phyloP scores from a whole-genome alignment of 2,329 filamentous ascomycete species.

The Blastomyces silverae region DNA sequence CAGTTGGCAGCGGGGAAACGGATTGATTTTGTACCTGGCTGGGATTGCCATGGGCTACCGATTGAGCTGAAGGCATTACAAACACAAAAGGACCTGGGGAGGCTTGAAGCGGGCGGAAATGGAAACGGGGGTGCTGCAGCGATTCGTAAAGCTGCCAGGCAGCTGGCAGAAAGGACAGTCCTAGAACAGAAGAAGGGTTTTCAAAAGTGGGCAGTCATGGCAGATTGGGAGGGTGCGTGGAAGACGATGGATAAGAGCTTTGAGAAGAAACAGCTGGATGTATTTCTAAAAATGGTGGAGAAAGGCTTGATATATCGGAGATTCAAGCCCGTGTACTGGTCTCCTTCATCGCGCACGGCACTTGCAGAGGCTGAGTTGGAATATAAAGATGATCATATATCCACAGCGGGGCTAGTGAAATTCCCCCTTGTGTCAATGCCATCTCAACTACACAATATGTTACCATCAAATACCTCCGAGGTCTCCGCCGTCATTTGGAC shows the following conservation, averaged over 20 bases:
- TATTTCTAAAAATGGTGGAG: conserved; percentile 57
- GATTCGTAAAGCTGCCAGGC: conserved; percentile 50
- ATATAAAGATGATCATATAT: conserved; percentile 56
- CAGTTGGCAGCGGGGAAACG: conserved; percentile 70
- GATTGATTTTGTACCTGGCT: conserved; percentile 80
- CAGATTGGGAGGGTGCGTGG: conserved; percentile 57
- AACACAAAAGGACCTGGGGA: conserved; percentile 40
- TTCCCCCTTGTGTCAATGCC: conserved; percentile 58
- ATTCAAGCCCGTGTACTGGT: conserved; percentile 61
- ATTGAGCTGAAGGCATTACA: conserved; percentile 94
- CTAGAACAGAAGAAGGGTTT: conserved; percentile 55
- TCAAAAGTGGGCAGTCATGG: conserved; percentile 56
- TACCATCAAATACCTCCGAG: conserved; percentile 41
- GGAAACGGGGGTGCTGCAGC: conserved; percentile 39
- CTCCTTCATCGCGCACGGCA: conserved; percentile 57
- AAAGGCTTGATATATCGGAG: conserved; percentile 56
- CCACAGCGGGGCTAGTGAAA: conserved; percentile 59
- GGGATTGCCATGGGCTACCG: conserved; percentile 96
- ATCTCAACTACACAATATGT: conserved; percentile 38
- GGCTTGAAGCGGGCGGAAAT: conserved; percentile 26
- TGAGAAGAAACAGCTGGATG: conserved; percentile 53
- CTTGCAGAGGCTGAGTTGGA: conserved; percentile 60
- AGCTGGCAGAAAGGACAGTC: conserved; percentile 51
- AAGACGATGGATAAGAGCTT: conserved; percentile 58
- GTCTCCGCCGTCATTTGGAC: conserved; percentile 93